phyloP scores from a whole-genome alignment of 352 stramenopile genomes.

The Globisporangium rhizosaccharum region DNA sequence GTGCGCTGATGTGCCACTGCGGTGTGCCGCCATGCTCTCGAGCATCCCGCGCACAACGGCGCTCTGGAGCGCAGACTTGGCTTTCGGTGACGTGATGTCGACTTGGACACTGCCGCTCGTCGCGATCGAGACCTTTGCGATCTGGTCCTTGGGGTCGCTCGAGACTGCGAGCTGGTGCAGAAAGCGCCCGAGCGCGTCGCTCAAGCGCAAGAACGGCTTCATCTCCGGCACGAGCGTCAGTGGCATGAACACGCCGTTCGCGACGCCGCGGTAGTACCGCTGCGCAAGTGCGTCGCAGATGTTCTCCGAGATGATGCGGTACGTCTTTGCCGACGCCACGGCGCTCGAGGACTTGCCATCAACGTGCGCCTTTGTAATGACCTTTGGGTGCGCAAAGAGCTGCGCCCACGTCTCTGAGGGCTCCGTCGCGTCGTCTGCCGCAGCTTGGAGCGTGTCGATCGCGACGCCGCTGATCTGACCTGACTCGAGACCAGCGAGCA shows the following conservation, averaged over 20 bases:
- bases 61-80: constrained; percentile 65
- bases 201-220: constrained; percentile 71
- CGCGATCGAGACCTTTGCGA: constrained; percentile 60
- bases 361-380: constrained; percentile 86
- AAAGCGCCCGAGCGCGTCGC: constrained; percentile 67
- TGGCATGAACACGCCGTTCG: constrained; percentile 83
- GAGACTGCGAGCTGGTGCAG: constrained; percentile 63
- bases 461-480: constrained; percentile 82
- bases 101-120: constrained; percentile 58
- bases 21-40: constrained; percentile 41
- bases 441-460: constrained; percentile 64
- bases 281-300: constrained; percentile 62
- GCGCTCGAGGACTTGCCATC: constrained; percentile 86
- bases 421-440: constrained; percentile 8
- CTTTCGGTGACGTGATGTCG: constrained; percentile 74
- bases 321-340: constrained; percentile 61
- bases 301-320: constrained; percentile 75
- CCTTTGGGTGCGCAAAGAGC: constrained; percentile 83
- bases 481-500: constrained; percentile 59
- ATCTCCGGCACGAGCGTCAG: constrained; percentile 74
- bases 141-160: constrained; percentile 52
- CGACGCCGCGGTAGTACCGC: constrained; percentile 71
- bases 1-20: not conserved
- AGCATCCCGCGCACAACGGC: constrained; percentile 73
- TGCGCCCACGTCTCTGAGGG: constrained; percentile 40